phyloP scores from a whole-genome alignment of 2,329 filamentous ascomycete species.

The Fusarium foetens region DNA sequence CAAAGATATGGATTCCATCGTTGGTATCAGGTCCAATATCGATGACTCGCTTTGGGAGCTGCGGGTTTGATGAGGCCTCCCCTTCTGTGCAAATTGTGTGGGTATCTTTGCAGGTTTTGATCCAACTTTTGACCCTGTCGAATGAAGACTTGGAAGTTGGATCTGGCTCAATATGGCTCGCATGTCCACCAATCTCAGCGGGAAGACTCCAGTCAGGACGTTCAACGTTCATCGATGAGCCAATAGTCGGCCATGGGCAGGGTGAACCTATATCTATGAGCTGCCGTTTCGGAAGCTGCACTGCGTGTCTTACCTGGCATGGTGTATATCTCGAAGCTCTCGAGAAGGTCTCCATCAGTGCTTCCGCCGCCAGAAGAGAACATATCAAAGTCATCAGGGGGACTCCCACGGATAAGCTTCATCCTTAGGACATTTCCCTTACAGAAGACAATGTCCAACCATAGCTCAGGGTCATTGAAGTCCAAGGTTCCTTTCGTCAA shows the following conservation, averaged over 20 bases:
- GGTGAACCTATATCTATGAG: slow-evolving; percentile 1
- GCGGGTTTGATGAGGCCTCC: not conserved
- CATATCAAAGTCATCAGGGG: slow-evolving; percentile 26
- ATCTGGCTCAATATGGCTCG: slow-evolving; percentile 26
- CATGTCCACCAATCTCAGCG: slow-evolving; percentile 15
- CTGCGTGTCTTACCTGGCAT: slow-evolving; percentile 14
- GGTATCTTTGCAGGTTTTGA: slow-evolving; percentile 19
- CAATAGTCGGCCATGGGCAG: slow-evolving; percentile 37
- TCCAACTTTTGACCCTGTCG: slow-evolving; percentile 31
- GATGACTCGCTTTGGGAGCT: slow-evolving; percentile 36
- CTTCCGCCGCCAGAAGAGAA: slow-evolving; percentile 5
- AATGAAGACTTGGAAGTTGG: slow-evolving; percentile 19
- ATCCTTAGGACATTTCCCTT: slow-evolving; percentile 29
- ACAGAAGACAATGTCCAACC: slow-evolving; percentile 25
- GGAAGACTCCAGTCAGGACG: slow-evolving; percentile 10
- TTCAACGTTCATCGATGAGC: slow-evolving; percentile 20
- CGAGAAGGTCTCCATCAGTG: slow-evolving; percentile 1
- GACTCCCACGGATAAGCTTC: slow-evolving; percentile 3
- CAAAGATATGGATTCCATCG: slow-evolving; percentile 28
- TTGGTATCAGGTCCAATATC: slow-evolving; percentile 32
- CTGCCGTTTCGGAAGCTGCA: fast-evolving
- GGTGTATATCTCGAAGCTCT: slow-evolving; percentile 34
- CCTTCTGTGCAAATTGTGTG: slow-evolving; percentile 32
- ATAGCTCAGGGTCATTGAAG: slow-evolving; percentile 12
- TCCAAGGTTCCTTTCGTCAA: slow-evolving; percentile 3